These are phyloP conservation scores for Epichloe elymi DNA, from an alignment of 2,329 filamentous ascomycete species.

Conservation along the genomic window DNA sequence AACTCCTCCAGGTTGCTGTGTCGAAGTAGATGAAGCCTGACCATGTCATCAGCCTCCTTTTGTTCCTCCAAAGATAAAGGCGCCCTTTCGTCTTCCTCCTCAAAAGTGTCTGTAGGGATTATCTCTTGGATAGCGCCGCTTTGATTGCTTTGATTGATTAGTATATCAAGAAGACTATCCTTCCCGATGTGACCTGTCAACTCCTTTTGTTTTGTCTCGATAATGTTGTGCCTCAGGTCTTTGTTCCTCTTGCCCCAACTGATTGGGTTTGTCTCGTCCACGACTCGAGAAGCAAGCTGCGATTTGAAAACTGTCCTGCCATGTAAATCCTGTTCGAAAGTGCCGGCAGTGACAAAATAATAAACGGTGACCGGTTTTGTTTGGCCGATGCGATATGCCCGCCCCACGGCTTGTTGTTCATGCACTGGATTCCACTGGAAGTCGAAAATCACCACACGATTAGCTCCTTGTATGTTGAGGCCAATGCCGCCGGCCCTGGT, in stretches of 20 bases:
- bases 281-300: slow-evolving; percentile 64
- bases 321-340: slow-evolving; percentile 63
- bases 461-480: slow-evolving; percentile 72
- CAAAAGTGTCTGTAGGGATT: slow-evolving; percentile 58
- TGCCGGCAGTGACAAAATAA: slow-evolving; percentile 63
- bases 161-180: slow-evolving; percentile 45
- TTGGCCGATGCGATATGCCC: slow-evolving; percentile 78
- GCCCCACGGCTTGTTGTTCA: slow-evolving; percentile 78
- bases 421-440: slow-evolving; percentile 67
- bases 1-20: slow-evolving; percentile 21
- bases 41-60: slow-evolving; percentile 34
- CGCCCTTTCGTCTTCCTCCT: slow-evolving; percentile 48
- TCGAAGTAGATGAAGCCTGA: slow-evolving; percentile 20
- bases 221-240: slow-evolving; percentile 48
- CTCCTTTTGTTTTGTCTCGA: slow-evolving; percentile 35
- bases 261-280: slow-evolving; percentile 71
- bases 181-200: slow-evolving; percentile 42
- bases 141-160: slow-evolving; percentile 23
- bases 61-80: slow-evolving; percentile 47
- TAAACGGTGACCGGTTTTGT: slow-evolving; percentile 73
- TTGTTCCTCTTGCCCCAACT: slow-evolving; percentile 45
- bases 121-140: slow-evolving; percentile 37
- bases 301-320: slow-evolving; percentile 70
- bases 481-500: slow-evolving; percentile 73
- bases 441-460: slow-evolving; percentile 77